Evolutionary conservation across 306 rosid species (phyloP).

Genomic region (Quercus bicolor): DNA sequence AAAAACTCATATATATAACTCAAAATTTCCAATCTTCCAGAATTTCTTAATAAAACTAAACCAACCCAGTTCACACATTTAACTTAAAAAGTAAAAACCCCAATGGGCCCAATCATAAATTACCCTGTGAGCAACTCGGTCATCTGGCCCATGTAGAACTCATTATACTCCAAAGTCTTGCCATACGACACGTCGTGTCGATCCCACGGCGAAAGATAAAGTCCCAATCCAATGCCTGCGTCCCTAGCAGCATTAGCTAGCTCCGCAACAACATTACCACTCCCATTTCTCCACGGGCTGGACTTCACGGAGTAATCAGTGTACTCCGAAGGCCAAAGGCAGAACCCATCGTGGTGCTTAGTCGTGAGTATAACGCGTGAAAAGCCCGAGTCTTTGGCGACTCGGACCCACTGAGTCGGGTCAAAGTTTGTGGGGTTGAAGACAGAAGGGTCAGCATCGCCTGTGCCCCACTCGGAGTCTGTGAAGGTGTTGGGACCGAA

Average conservation of each 20-base stretch:
- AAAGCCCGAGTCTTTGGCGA: constrained; percentile 72
- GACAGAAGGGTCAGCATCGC: constrained; percentile 46
- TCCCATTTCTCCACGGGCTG: constrained; percentile 56
- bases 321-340: constrained; percentile 83
- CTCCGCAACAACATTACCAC: constrained; percentile 75
- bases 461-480: constrained; percentile 79
- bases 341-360: constrained; percentile 92
- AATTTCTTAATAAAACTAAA: not conserved
- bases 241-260: constrained; percentile 61
- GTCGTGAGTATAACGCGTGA: constrained; percentile 61
- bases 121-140: constrained; percentile 86
- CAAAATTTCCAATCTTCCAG: not conserved
- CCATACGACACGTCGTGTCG: constrained; percentile 68
- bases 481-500: constrained; percentile 91
- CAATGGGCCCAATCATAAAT: not conserved
- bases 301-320: constrained; percentile 73
- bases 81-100: not conserved
- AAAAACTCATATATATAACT: not conserved
- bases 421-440: constrained; percentile 66
- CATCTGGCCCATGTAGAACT: constrained; percentile 77
- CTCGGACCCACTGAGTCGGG: constrained; percentile 74
- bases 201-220: constrained; percentile 98
- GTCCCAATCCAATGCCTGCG: constrained; percentile 64
- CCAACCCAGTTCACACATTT: not conserved
- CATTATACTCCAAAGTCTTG: constrained; percentile 60